These are phyloP conservation scores for Alternaria angustiovoidea DNA, from an alignment of 2,329 filamentous ascomycete species.

Conservation along the genomic window DNA sequence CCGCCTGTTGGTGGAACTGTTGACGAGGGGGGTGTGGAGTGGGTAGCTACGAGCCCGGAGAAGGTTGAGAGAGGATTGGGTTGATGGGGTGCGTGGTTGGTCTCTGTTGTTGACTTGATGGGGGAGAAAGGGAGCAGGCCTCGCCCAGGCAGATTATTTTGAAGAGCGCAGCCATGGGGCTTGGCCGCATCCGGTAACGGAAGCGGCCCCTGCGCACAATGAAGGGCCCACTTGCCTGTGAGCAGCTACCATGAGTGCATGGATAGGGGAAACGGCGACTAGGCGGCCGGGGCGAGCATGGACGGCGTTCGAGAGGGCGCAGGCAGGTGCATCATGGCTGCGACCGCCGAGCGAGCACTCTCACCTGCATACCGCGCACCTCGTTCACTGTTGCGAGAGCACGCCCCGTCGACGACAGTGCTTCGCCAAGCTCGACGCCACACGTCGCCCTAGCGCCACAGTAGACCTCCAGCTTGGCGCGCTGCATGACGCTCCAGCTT, in stretches of 20 bases:
- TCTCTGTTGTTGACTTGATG: slow-evolving; percentile 47
- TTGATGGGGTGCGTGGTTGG: slow-evolving; percentile 40
- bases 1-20: slow-evolving; percentile 59
- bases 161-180: slow-evolving; percentile 26
- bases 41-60: slow-evolving; percentile 60
- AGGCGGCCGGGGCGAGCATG: background rate
- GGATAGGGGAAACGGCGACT: slow-evolving; percentile 18
- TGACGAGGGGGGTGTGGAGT: slow-evolving; percentile 61
- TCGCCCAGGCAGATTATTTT: slow-evolving; percentile 22
- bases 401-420: background rate
- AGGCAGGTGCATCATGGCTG: background rate
- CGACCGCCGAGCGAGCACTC: background rate
- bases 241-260: slow-evolving; percentile 24
- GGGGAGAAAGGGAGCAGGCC: slow-evolving; percentile 37
- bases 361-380: too few relatives aligned
- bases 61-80: slow-evolving; percentile 41
- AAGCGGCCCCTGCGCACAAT: slow-evolving; percentile 37
- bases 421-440: slow-evolving; percentile 7
- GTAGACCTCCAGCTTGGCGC: background rate
- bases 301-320: background rate
- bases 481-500: slow-evolving; percentile 4
- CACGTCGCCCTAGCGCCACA: slow-evolving; percentile 8
- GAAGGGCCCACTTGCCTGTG: slow-evolving; percentile 27
- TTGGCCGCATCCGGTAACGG: slow-evolving; percentile 35
- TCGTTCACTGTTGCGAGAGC: too few relatives aligned